Base-by-base conservation (phyloP, 2,329 filamentous ascomycete species). In the Colletotrichum higginsianum region DNA sequence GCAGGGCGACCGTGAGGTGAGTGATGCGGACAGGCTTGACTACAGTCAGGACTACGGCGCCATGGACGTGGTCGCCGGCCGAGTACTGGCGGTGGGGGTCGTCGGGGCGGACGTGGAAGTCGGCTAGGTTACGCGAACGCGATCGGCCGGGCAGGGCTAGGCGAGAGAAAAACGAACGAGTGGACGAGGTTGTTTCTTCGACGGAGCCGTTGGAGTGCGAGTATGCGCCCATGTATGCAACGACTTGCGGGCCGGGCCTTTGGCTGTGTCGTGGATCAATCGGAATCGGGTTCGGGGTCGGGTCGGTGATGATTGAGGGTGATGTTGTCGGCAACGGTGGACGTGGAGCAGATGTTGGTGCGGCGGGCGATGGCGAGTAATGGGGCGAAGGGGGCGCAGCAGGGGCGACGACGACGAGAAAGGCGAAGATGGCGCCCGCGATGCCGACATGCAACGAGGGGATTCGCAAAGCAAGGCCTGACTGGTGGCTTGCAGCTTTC, bases 61-160 rank as follows among this genome's bases (percentile, higher is more conserved):
- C 94, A 69, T 88, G 89, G 57, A 96, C 92, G 75, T 91, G 84
- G 78, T 96, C 93, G 72, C 93, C 93, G 4, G 93, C 92, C 35
- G 86, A 86, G 81, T 95, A 95, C 77, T 93, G 91, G 75, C 91
- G 91, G 81, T 95, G 91, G 15, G 93, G 93, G 78, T 96, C 93
- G 78, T 93, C 88, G 61, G 93, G 89, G 75, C 90, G 89, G 80
- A 96, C 90, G 81, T 94, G 90, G 83, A 95, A 96, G 79, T 96
- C 93, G 83, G 90, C 86, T 75, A 94, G 86, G 80, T 92, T 90
- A 77, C 93, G 91, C 30, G 83, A 68, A 68, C 86, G 85, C 71
- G 84, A 85, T 56, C 87, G 85, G 69, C 88, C 82, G 60, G 87
- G 86, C 57, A 87, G 81, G 67, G 83, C 82, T 73, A 90, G 81